A percentile compares a stretch with the other conserved stretches of the same genome.
Evolutionary conservation across 345 rosid genomes (phyloP).

Genomic region (Limnanthes douglasii): DNA sequence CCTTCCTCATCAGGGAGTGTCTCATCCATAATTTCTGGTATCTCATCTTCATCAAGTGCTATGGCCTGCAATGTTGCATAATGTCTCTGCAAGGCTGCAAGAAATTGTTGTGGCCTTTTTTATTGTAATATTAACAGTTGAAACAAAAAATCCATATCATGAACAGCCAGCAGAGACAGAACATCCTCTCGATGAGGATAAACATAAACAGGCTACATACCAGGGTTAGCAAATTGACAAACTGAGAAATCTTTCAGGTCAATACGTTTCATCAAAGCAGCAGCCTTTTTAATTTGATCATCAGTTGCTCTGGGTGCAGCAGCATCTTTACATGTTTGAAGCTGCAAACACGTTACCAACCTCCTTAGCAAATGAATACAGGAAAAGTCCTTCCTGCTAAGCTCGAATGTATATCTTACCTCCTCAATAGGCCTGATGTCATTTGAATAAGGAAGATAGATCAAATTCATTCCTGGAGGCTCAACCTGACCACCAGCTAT

Average conservation of each 20-base stretch:
- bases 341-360: constrained; percentile 27
- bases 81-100: constrained; percentile 87
- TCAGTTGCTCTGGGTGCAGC: constrained; percentile 49
- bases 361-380: constrained; percentile 8
- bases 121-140: neutral
- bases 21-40: constrained; percentile 57
- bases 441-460: constrained; percentile 81
- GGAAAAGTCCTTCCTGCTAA: constrained; percentile 6
- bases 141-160: neutral
- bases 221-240: constrained; percentile 72
- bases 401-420: constrained; percentile 26
- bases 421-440: constrained; percentile 78
- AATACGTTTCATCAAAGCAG: constrained; percentile 59
- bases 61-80: constrained; percentile 78
- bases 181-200: too few species aligned
- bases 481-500: constrained; percentile 70
- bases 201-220: too few species aligned
- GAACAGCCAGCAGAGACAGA: neutral
- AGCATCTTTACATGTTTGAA: constrained; percentile 22
- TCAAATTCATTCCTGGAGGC: constrained; percentile 96
- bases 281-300: constrained; percentile 62
- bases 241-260: constrained; percentile 66
- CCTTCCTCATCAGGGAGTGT: constrained; percentile 88
- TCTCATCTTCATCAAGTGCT: constrained; percentile 72
- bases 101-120: constrained; percentile 1